A percentile compares a stretch with the other conserved stretches of the same genome.
Conservation (phyloP, 2,329 filamentous ascomycete species). For the Fusarium gaditjirri region DNA sequence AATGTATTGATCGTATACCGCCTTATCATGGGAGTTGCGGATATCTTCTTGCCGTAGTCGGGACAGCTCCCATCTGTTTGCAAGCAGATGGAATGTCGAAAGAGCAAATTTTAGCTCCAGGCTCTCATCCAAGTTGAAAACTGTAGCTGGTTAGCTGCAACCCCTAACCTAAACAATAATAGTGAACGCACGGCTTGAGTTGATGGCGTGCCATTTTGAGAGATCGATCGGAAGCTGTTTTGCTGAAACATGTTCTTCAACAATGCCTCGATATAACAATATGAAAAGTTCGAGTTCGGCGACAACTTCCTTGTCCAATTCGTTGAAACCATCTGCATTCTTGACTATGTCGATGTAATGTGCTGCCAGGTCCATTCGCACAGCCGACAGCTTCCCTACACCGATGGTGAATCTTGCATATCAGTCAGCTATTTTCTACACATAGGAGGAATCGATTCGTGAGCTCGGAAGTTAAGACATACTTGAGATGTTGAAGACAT, state of each 20-base stretch:
- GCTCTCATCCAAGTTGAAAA: rapidly evolving
- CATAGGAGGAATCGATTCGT: rapidly evolving
- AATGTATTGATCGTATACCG: background rate
- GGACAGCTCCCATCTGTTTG: background rate
- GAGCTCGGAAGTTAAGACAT: background rate
- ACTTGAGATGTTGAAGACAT: background rate
- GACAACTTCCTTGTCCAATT: background rate
- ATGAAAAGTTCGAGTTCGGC: background rate
- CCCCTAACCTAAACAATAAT: too few species aligned
- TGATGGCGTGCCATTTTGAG: background rate
- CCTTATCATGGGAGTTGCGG: rapidly evolving
- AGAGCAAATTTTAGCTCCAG: background rate
- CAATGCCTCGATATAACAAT: background rate
- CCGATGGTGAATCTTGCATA: background rate
- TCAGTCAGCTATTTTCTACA: rapidly evolving
- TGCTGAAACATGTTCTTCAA: background rate
- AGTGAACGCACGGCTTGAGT: too few species aligned
- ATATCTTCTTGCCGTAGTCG: background rate
- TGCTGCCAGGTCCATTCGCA: background rate
- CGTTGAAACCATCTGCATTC: background rate
- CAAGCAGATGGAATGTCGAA: background rate
- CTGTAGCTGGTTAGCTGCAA: background rate
- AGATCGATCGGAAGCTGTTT: background rate
- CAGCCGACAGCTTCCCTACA: background rate
- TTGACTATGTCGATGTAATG: background rate